phyloP scores from a whole-genome alignment of 169 alveolate genomes.

The Cryptosporidium parvum region DNA sequence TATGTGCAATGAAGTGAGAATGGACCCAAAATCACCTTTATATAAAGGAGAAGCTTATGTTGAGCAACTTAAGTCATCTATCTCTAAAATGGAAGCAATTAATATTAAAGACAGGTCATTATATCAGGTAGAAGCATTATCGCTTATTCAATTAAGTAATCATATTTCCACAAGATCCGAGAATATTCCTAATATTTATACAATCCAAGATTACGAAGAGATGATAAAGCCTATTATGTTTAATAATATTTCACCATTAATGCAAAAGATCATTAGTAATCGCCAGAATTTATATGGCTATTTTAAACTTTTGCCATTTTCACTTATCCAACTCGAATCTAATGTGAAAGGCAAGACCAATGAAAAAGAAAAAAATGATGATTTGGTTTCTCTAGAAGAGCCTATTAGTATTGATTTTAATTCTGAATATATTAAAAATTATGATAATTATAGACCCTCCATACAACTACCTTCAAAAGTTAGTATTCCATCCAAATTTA shows the following conservation, averaged over 20 bases:
- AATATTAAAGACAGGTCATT: conserved; percentile 29
- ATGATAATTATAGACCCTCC: conserved; percentile 3
- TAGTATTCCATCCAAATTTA: conserved; percentile 47
- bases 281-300: not conserved
- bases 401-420: conserved; percentile 42
- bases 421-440: conserved; percentile 3
- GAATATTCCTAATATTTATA: not conserved
- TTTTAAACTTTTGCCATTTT: not conserved
- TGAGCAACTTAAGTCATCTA: conserved; percentile 58
- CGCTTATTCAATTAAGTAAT: conserved; percentile 28
- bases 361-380: not conserved
- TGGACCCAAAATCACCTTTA: conserved; percentile 61
- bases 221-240: conserved; percentile 5
- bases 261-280: not conserved
- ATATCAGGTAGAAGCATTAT: conserved; percentile 38
- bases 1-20: conserved; percentile 70
- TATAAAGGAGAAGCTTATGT: conserved; percentile 74
- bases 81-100: conserved; percentile 62
- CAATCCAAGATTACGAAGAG: conserved; percentile 2
- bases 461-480: conserved; percentile 45
- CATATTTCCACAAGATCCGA: not conserved
- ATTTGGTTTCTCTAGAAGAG: conserved; percentile 40
- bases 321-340: not conserved
- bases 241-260: conserved; percentile 19
- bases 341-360: not conserved